Base-by-base conservation (phyloP, 2,329 filamentous ascomycete genomes). In the Seiridium cupressi region DNA sequence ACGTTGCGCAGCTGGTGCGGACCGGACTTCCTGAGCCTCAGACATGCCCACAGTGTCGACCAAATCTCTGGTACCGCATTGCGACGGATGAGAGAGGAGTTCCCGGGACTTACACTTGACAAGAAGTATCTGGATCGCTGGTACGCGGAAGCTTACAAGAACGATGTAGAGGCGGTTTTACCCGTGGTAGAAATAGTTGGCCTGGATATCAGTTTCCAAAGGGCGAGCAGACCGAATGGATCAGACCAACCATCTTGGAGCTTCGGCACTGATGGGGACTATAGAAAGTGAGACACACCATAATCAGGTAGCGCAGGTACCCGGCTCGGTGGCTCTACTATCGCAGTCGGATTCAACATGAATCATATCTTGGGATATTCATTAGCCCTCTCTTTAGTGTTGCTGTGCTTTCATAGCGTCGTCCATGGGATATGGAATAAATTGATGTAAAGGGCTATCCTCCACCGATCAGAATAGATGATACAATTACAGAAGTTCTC, bases 1-100 rank as follows among this genome's bases (percentile, higher is more conserved):
- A 67, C 77, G 58, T 69, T 86, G 46, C 78, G 80, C 26, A 55
- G 36, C 38, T 55, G 51, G 51, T 18, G n/a, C 1, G 55, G 55
- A 10, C 42, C 42, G 1, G 55, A 48, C 1, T 57, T 57, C 1
- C 32, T 48, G 5, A 7, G 11, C 31, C 56, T 58, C 5, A 13
- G 36, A 6, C 56, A 58, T 11, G 36, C 36, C 26, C 18, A 58
- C 56, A 58, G 56, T 26, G 56, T 58, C 7, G 56, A 58, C n/a
- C 44, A 58, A n/a, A 58, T 58, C 11, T 44, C 35, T 13, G 56
- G 56, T 10, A 58, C 56, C 8, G 56, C 47, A 4, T 46, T 58
- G 32, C 32, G 47, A 6, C 32, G 18, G 13, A 58, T 58, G 56
- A 31, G 56, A 9, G 47, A 58, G 11, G 40, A n/a, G n/a, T 58